phyloP scores from a whole-genome alignment of 345 rosid genomes.

The Brassica juncea region DNA sequence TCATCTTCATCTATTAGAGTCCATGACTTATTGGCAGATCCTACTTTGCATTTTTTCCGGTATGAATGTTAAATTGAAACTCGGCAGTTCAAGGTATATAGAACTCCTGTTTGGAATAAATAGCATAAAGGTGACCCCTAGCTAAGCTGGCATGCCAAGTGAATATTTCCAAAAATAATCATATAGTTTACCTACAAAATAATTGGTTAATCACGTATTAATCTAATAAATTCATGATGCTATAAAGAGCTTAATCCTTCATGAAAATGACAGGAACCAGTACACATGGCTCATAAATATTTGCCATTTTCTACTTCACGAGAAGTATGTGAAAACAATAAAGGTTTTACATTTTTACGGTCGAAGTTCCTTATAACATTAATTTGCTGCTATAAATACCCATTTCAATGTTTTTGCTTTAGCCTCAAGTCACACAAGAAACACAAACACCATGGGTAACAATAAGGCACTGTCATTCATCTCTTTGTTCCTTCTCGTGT shows the following conservation, averaged over 20 bases:
- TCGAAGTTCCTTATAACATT: neutral
- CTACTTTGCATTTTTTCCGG: too few relatives aligned
- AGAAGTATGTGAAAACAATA: neutral
- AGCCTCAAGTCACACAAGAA: constrained; percentile 14
- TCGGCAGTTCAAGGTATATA: neutral
- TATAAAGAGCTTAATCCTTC: neutral
- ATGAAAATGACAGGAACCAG: constrained; percentile 5
- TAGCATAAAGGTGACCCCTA: neutral
- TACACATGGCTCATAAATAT: neutral
- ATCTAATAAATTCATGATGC: neutral
- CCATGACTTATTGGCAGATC: neutral
- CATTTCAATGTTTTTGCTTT: constrained; percentile 19
- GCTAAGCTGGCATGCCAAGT: neutral
- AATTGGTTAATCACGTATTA: neutral
- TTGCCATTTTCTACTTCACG: constrained; percentile 8
- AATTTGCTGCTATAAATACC: constrained; percentile 21
- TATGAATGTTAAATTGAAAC: neutral
- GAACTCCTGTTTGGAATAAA: constrained; percentile 1
- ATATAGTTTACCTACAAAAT: neutral
- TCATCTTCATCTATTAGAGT: neutral
- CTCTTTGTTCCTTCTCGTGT: constrained; percentile 26
- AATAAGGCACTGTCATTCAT: constrained; percentile 27
- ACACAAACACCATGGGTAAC: constrained; percentile 21
- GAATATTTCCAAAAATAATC: neutral
- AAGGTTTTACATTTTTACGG: neutral